Percentiles rank a stretch among this genome's conserved stretches.
These are phyloP conservation scores for Candida nitratophila DNA, from an alignment of 805 yeast genomes.

Conservation along the genomic window DNA sequence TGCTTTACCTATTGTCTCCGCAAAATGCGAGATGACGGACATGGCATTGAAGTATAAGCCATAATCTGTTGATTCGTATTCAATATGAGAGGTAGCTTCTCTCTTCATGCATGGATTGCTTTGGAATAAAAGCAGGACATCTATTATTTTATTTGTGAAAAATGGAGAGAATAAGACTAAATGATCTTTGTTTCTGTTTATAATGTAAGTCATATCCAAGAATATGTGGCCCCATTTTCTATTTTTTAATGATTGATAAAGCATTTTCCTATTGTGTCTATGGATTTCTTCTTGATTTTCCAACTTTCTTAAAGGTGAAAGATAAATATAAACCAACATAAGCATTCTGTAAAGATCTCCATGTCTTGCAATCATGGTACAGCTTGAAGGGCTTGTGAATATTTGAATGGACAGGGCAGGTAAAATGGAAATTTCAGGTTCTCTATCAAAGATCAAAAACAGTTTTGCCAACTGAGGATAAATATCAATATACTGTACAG, in stretches of 20 bases:
- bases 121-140: conserved; percentile 62
- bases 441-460: conserved; percentile 71
- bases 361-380: conserved; percentile 52
- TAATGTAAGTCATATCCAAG: conserved; percentile 69
- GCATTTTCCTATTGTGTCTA: not conserved
- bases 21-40: conserved; percentile 59
- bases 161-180: conserved; percentile 36
- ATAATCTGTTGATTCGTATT: conserved; percentile 84
- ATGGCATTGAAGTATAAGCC: conserved; percentile 61
- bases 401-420: conserved; percentile 74
- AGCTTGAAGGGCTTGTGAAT: conserved; percentile 82
- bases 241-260: conserved; percentile 42
- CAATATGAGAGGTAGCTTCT: conserved; percentile 77
- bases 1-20: conserved; percentile 45
- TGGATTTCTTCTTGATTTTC: not conserved
- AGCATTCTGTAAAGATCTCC: conserved; percentile 60
- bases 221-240: conserved; percentile 74
- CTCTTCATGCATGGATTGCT: conserved; percentile 70
- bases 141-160: conserved; percentile 54
- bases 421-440: conserved; percentile 77
- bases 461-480: conserved; percentile 71
- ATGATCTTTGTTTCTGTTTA: conserved; percentile 60
- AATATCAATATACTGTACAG: conserved; percentile 76
- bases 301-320: conserved; percentile 39
- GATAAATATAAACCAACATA: conserved; percentile 54